Percentiles rank a stretch among this genome's conserved stretches.
Evolutionary conservation across 768 basidiomycete genomes (phyloP).

Genomic region (Sistotremastrum niveocremeum): DNA sequence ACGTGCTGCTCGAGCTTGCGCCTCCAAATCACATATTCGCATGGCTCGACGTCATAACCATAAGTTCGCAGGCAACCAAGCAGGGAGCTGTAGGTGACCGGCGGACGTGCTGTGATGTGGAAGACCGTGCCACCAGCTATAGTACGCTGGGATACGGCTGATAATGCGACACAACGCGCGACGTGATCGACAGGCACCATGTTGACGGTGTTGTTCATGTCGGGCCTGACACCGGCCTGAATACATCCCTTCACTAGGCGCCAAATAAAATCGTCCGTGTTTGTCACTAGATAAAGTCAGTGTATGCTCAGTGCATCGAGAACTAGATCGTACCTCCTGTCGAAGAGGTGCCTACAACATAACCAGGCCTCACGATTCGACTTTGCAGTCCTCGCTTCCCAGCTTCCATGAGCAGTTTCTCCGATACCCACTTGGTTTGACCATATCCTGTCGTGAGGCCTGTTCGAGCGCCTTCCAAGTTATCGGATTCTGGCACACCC

Average conservation of each 20-base stretch:
- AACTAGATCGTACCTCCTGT: slow-evolving; percentile 54
- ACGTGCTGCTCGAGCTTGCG: slow-evolving; percentile 89
- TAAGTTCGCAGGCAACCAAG: slow-evolving; percentile 60
- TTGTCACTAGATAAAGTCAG: slow-evolving; percentile 51
- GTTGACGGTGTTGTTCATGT: slow-evolving; percentile 97
- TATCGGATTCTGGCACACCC: slow-evolving; percentile 79
- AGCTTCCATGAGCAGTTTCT: slow-evolving; percentile 87
- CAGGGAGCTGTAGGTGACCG: slow-evolving; percentile 81
- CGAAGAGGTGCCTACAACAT: slow-evolving; percentile 85
- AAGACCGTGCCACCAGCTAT: slow-evolving; percentile 36
- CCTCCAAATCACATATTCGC: slow-evolving; percentile 89
- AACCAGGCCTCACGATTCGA: slow-evolving; percentile 85
- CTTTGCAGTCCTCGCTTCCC: slow-evolving; percentile 74
- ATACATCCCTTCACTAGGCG: slow-evolving; percentile 96
- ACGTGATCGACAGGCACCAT: slow-evolving; percentile 98
- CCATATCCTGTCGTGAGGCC: slow-evolving; percentile 86
- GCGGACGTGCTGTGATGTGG: slow-evolving; percentile 77
- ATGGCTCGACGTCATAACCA: slow-evolving; percentile 64
- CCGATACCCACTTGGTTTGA: slow-evolving; percentile 97
- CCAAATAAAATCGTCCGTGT: slow-evolving; percentile 99
- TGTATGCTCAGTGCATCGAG: background rate
- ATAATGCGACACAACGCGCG: slow-evolving; percentile 64
- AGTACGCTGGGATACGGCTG: slow-evolving; percentile 45
- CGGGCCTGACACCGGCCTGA: slow-evolving; percentile 90
- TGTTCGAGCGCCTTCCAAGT: slow-evolving; percentile 69